Percentiles rank a stretch among this genome's conserved stretches.
phyloP scores from a whole-genome alignment of 2,329 filamentous ascomycete species.

The Sarocladiaceae sp. region DNA sequence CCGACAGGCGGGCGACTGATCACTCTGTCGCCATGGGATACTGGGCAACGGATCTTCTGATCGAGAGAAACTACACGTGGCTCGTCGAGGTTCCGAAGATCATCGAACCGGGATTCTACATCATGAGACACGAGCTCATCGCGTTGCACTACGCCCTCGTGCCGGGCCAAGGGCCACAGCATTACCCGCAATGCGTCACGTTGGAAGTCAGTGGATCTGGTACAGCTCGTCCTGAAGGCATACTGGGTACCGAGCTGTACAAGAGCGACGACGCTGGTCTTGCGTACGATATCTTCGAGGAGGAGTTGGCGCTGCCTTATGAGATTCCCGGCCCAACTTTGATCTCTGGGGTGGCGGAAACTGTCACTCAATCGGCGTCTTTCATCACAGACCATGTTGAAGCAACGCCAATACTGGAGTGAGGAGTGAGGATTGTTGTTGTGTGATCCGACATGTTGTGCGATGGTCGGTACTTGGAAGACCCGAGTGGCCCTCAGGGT shows the following conservation, averaged over 20 bases:
- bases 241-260: slow-evolving; percentile 32
- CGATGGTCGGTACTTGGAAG: no score
- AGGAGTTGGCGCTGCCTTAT: slow-evolving; percentile 14
- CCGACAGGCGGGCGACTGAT: background rate
- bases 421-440: background rate
- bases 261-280: slow-evolving; percentile 34
- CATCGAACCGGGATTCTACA: slow-evolving; percentile 42
- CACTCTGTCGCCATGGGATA: slow-evolving; percentile 33
- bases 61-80: slow-evolving; percentile 31
- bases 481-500: no score
- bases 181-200: slow-evolving; percentile 46
- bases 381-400: background rate
- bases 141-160: slow-evolving; percentile 38
- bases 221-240: slow-evolving; percentile 27
- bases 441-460: no score
- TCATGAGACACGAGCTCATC: slow-evolving; percentile 47
- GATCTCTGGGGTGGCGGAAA: background rate
- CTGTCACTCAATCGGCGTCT: background rate
- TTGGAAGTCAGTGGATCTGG: slow-evolving; percentile 35
- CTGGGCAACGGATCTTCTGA: slow-evolving; percentile 32
- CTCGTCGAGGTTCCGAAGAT: slow-evolving; percentile 36
- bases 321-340: slow-evolving; percentile 15
- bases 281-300: slow-evolving; percentile 27
- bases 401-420: slow-evolving; percentile 2
- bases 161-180: slow-evolving; percentile 31